phyloP scores from a whole-genome alignment of 1,284 basidiomycete species.

The Boletus putidus region DNA sequence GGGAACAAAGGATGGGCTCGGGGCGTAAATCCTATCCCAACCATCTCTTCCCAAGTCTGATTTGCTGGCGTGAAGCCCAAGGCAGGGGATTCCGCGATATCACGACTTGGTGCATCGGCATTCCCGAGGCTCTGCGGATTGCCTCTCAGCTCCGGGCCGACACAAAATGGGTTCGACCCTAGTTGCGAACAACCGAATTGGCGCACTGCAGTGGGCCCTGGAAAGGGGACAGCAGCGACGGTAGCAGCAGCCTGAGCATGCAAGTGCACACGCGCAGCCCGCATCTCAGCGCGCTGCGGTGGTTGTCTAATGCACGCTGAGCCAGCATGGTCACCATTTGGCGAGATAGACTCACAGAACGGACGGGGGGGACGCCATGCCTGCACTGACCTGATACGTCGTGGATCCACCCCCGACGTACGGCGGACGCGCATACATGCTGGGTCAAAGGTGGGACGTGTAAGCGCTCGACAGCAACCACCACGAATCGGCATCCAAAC shows the following conservation, averaged over 20 bases:
- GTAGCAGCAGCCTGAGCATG: neutral
- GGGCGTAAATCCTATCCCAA: neutral
- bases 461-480: conserved; percentile 3
- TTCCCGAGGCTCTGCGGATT: neutral
- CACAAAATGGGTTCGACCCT: neutral
- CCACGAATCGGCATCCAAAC: conserved; percentile 3
- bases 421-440: conserved; percentile 2
- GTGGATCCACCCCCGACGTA: neutral
- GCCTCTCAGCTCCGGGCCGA: neutral
- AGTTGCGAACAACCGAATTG: neutral
- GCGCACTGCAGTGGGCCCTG: neutral
- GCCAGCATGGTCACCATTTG: neutral
- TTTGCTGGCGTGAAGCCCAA: neutral
- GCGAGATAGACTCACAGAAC: conserved; percentile 3
- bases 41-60: conserved; percentile 17
- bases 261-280: neutral
- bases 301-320: conserved; percentile 13
- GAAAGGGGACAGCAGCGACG: neutral
- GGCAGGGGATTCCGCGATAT: neutral
- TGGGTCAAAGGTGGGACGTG: neutral
- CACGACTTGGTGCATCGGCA: neutral
- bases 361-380: neutral
- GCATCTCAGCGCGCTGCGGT: neutral
- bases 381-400: neutral
- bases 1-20: neutral